phyloP scores from a whole-genome alignment of 768 basidiomycete genomes.

The Termitomyces sp. region DNA sequence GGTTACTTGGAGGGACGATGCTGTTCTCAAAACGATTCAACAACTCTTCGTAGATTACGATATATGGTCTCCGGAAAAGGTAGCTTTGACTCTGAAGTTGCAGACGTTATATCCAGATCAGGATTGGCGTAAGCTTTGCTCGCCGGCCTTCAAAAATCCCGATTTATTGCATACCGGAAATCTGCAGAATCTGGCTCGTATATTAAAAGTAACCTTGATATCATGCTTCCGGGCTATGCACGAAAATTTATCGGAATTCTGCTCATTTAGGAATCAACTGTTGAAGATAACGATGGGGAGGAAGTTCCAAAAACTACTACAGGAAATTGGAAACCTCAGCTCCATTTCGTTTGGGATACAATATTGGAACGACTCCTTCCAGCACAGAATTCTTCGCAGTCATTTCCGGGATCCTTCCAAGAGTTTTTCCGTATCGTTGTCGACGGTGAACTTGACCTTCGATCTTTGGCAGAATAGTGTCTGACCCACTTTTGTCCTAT shows the following conservation, averaged over 20 bases:
- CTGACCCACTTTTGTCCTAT: conserved; percentile 6
- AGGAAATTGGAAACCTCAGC: conserved; percentile 79
- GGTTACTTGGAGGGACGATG: conserved; percentile 68
- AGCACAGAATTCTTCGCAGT: conserved; percentile 27
- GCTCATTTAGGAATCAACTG: conserved; percentile 43
- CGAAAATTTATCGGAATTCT: conserved; percentile 9
- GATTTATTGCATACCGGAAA: conserved; percentile 69
- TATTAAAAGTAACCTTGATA: conserved; percentile 61
- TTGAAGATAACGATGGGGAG: conserved; percentile 47
- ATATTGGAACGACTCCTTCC: conserved; percentile 74
- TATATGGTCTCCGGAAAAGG: conserved; percentile 83
- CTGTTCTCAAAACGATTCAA: conserved; percentile 42
- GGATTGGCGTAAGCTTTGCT: conserved; percentile 60
- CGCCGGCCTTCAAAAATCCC: conserved; percentile 72
- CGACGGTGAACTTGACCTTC: conserved; percentile 58
- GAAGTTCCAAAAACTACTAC: conserved; percentile 42
- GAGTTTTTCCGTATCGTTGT: conserved; percentile 91
- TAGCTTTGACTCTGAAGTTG: conserved; percentile 72
- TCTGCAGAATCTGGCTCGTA: conserved; percentile 61
- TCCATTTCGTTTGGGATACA: conserved; percentile 89
- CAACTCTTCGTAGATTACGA: conserved; percentile 48
- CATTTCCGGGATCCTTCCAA: conserved; percentile 61
- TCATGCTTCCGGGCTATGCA: neutral
- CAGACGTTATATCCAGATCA: conserved; percentile 53
- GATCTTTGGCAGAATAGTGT: neutral